These are phyloP conservation scores for Picea glauca DNA, from an alignment of 75 land plant species.

Conservation along the genomic window DNA sequence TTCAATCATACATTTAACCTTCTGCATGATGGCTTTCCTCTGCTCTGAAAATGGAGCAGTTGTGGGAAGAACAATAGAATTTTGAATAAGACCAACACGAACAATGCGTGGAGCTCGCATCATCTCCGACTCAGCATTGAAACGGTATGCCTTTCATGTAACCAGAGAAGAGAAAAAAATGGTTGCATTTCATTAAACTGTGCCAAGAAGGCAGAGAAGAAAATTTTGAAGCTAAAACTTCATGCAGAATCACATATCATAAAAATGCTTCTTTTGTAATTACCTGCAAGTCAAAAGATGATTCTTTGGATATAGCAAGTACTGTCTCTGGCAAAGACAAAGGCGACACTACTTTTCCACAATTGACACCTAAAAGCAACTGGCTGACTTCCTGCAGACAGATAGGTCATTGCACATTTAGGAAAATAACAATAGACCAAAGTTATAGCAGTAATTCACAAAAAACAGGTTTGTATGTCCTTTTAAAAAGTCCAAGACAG, in stretches of 20 bases:
- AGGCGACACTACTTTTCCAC: conserved; percentile 52
- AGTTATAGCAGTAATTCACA: not conserved
- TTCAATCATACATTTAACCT: conserved; percentile 63
- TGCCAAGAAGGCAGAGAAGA: not conserved
- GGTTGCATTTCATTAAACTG: not conserved
- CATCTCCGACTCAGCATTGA: conserved; percentile 69
- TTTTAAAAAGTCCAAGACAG: too few relatives aligned
- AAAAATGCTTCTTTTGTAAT: not conserved
- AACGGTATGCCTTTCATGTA: conserved; percentile 58
- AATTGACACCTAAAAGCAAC: conserved; percentile 72
- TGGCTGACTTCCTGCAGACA: conserved; percentile 83
- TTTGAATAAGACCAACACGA: conserved; percentile 88
- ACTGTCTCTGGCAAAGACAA: conserved; percentile 42
- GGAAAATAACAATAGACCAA: not conserved
- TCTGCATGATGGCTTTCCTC: conserved; percentile 68
- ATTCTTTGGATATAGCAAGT: conserved; percentile 26
- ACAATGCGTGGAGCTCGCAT: conserved; percentile 71
- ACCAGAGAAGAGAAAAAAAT: not conserved
- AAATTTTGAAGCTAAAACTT: not conserved
- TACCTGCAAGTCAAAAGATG: conserved; percentile 82
- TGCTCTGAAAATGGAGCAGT: conserved; percentile 69
- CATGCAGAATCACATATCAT: not conserved
- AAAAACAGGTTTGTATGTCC: not conserved
- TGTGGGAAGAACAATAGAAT: conserved; percentile 83
- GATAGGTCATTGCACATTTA: not conserved